Conservation (phyloP, 257 asterid species). For the Solanum chiquidenum region DNA sequence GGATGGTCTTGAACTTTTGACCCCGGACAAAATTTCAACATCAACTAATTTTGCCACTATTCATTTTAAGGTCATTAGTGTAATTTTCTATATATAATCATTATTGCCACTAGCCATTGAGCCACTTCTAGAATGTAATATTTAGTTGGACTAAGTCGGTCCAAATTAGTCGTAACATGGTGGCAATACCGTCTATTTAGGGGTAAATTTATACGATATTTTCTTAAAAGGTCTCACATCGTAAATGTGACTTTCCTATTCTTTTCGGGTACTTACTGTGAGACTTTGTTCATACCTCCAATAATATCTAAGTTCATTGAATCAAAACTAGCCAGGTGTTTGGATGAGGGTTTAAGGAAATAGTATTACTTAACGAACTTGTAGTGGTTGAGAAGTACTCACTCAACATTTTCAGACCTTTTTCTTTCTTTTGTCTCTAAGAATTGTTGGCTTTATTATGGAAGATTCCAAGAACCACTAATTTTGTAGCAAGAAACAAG, state of each 20-base stretch:
- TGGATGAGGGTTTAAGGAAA: background rate
- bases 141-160: too few relatives aligned
- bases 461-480: background rate
- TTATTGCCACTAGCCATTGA: background rate
- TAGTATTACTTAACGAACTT: background rate
- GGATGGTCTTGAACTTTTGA: background rate
- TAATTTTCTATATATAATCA: background rate
- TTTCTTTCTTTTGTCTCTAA: background rate
- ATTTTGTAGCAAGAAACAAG: background rate
- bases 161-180: background rate
- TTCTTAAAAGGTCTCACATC: background rate
- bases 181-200: too few relatives aligned
- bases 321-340: background rate
- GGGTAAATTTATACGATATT: background rate
- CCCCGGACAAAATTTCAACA: background rate
- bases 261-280: background rate
- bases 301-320: background rate
- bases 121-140: background rate
- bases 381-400: conserved; percentile 6
- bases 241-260: too few relatives aligned
- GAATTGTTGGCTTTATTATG: background rate
- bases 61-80: background rate
- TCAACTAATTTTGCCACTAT: background rate
- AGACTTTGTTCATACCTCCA: background rate
- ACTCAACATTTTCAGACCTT: background rate